phyloP scores from a whole-genome alignment of 345 rosid genomes.

The Syzygium grande region DNA sequence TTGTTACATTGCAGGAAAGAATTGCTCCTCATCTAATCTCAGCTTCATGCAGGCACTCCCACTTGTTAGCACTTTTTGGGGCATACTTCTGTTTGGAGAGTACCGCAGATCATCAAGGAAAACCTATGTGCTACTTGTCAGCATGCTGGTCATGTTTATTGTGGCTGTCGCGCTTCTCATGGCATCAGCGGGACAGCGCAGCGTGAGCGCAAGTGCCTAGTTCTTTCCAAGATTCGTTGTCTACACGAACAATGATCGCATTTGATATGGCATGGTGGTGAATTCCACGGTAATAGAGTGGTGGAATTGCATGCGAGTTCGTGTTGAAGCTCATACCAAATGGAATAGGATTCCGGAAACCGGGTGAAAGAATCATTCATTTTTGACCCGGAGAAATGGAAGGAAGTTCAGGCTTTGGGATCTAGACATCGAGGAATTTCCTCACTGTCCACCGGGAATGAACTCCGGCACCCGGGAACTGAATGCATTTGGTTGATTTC shows the following conservation, averaged over 20 bases:
- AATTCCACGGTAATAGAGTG: background rate
- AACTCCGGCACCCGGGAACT: background rate
- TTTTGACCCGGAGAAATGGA: background rate
- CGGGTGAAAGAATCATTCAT: background rate
- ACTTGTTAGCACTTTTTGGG: conserved; percentile 84
- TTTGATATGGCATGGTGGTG: background rate
- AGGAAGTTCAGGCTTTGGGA: background rate
- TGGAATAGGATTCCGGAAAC: background rate
- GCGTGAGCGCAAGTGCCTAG: background rate
- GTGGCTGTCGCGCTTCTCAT: conserved; percentile 66
- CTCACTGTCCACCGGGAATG: background rate
- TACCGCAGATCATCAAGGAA: conserved; percentile 58
- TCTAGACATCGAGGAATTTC: background rate
- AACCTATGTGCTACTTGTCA: conserved; percentile 48
- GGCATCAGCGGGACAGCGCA: conserved; percentile 69
- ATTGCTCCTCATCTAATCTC: background rate
- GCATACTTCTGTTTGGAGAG: conserved; percentile 63
- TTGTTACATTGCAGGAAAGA: background rate
- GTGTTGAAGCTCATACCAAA: background rate
- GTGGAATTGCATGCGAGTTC: background rate
- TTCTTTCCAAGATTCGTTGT: background rate
- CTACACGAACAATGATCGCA: background rate
- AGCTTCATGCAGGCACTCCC: conserved; percentile 64
- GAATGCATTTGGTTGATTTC: background rate
- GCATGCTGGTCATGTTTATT: conserved; percentile 67